Evolutionary conservation across 108 stramenopile genomes (phyloP).

Genomic region (Nitzschia putrida): DNA sequence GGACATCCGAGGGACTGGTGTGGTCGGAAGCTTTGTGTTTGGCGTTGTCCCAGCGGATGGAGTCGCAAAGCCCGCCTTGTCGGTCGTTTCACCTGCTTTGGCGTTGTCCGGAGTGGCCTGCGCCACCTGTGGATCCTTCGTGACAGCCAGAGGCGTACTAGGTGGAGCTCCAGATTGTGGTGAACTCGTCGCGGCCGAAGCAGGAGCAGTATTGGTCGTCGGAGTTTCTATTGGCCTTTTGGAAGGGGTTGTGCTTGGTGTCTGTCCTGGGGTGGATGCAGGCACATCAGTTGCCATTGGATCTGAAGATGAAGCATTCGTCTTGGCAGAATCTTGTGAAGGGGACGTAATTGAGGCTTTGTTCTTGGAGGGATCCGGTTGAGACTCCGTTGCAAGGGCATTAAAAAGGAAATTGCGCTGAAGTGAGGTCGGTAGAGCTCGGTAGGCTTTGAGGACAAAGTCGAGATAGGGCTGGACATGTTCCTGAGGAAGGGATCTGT

Average conservation of each 20-base stretch:
- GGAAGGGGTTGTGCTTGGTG: background rate
- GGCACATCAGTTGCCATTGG: background rate
- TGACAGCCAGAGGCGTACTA: background rate
- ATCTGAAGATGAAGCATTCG: background rate
- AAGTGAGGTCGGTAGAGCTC: constrained; percentile 54
- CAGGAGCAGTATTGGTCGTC: background rate
- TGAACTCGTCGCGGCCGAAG: background rate
- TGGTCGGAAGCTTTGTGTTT: constrained; percentile 3
- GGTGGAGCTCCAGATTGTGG: background rate
- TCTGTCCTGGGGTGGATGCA: background rate
- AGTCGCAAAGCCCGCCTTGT: background rate
- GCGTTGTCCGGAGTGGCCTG: background rate
- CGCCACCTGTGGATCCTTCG: background rate
- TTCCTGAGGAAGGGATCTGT: constrained; percentile 67
- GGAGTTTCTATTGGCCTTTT: background rate
- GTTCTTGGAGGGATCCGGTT: background rate
- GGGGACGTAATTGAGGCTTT: background rate
- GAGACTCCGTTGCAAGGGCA: constrained; percentile 6
- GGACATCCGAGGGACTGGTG: constrained; percentile 24
- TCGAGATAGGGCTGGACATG: constrained; percentile 81
- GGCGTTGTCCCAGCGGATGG: constrained; percentile 17
- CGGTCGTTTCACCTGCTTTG: background rate
- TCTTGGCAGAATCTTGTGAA: background rate
- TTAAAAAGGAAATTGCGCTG: constrained; percentile 57
- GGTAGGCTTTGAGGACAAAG: constrained; percentile 68